Percentiles rank a stretch among this genome's conserved stretches.
These are phyloP conservation scores for Casuarina cunninghamiana DNA, from an alignment of 306 rosid species.

Conservation along the genomic window DNA sequence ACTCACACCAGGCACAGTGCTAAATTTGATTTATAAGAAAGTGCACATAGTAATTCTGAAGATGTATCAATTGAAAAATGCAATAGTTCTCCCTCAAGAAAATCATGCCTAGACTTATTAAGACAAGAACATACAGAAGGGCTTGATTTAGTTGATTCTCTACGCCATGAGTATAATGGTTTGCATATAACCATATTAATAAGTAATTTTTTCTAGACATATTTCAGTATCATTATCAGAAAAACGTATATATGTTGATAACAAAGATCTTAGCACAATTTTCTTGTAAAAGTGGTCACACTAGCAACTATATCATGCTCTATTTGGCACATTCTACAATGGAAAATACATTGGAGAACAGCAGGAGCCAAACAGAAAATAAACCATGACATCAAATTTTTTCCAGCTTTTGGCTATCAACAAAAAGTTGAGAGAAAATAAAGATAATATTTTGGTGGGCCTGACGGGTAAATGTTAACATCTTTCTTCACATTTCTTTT, in stretches of 20 bases:
- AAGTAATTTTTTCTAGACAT: background rate
- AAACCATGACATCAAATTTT: background rate
- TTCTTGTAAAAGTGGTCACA: background rate
- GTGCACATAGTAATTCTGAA: background rate
- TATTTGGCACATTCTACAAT: background rate
- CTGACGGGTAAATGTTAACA: background rate
- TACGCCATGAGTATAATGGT: too few species aligned
- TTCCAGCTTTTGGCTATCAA: background rate
- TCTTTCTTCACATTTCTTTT: background rate
- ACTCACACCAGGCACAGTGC: background rate
- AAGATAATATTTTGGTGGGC: background rate
- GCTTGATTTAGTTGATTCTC: background rate
- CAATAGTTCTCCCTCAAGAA: background rate
- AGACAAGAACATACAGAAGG: background rate
- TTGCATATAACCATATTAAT: background rate
- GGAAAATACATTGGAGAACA: background rate
- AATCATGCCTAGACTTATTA: background rate
- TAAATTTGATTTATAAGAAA: background rate
- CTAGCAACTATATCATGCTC: background rate
- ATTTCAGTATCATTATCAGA: too few species aligned
- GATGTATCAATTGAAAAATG: too few species aligned
- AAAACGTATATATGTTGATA: background rate
- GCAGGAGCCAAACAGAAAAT: background rate
- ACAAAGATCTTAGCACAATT: background rate
- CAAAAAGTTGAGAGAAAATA: background rate